phyloP scores from a whole-genome alignment of 2,329 filamentous ascomycete genomes.

The Phaeophleospora eucalypticola region DNA sequence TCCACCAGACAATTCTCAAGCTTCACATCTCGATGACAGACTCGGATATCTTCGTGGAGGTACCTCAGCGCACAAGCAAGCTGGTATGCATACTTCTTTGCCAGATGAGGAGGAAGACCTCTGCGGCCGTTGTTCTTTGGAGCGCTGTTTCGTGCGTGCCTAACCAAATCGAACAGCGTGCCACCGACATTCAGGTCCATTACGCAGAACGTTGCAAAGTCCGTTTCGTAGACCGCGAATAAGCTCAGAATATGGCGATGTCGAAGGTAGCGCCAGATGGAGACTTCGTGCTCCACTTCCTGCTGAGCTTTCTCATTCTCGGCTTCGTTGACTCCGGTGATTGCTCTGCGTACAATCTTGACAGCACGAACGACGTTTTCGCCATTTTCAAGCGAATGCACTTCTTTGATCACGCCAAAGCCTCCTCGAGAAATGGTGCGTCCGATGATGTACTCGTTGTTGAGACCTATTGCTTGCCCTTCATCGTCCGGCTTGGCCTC shows the following conservation, averaged over 20 bases:
- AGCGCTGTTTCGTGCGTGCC: slow-evolving; percentile 44
- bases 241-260: slow-evolving; percentile 61
- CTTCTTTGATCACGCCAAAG: slow-evolving; percentile 64
- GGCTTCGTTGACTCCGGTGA: slow-evolving; percentile 51
- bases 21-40: slow-evolving; percentile 66
- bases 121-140: slow-evolving; percentile 25
- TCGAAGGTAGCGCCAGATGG: slow-evolving; percentile 62
- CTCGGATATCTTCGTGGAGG: slow-evolving; percentile 62
- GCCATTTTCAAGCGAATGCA: slow-evolving; percentile 55
- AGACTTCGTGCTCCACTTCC: slow-evolving; percentile 65
- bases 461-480: slow-evolving; percentile 60
- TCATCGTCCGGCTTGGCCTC: slow-evolving; percentile 58
- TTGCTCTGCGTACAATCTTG: slow-evolving; percentile 62
- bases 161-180: slow-evolving; percentile 60
- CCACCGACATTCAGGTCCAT: slow-evolving; percentile 61
- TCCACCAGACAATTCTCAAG: slow-evolving; percentile 65
- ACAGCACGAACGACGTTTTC: slow-evolving; percentile 57
- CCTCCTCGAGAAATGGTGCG: slow-evolving; percentile 63
- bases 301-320: slow-evolving; percentile 64
- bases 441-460: slow-evolving; percentile 61
- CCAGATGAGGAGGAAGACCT: slow-evolving; percentile 48
- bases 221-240: slow-evolving; percentile 61
- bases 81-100: slow-evolving; percentile 59
- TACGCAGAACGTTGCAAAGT: slow-evolving; percentile 66
- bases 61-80: slow-evolving; percentile 62